Evolutionary conservation across 352 stramenopile species (phyloP).

Genomic region (Phytophthora melonis): DNA sequence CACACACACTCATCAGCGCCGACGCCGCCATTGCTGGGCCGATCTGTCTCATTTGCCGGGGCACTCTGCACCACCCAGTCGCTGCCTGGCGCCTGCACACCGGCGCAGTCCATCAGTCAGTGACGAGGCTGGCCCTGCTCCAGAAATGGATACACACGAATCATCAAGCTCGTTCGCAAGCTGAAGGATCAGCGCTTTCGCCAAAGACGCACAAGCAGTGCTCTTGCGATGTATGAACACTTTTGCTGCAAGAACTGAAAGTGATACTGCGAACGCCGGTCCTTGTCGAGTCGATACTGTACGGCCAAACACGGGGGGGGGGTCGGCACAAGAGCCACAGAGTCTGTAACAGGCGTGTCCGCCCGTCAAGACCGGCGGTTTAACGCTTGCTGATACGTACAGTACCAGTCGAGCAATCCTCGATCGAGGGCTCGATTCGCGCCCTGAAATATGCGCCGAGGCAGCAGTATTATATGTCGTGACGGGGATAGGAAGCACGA

Average conservation of each 20-base stretch:
- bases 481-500: conserved; percentile 24
- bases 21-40: background rate
- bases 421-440: conserved; percentile 3
- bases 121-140: conserved; percentile 10
- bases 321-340: no score
- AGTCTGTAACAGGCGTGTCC: no score
- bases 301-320: no score
- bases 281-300: no score
- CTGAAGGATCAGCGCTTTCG: background rate
- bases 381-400: background rate
- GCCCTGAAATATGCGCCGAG: conserved; percentile 34
- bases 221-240: background rate
- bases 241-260: no score
- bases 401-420: background rate
- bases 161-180: background rate
- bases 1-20: conserved; percentile 24
- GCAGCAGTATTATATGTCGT: conserved; percentile 30
- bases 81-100: conserved; percentile 16
- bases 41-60: conserved; percentile 21
- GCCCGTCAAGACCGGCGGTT: no score
- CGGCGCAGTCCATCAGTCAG: conserved; percentile 11
- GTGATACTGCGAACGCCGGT: no score
- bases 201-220: no score
- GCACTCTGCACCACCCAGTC: conserved; percentile 18
- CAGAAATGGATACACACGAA: no score